These are phyloP conservation scores for Eutypella sp. DNA, from an alignment of 2,329 filamentous ascomycete species.

Conservation along the genomic window DNA sequence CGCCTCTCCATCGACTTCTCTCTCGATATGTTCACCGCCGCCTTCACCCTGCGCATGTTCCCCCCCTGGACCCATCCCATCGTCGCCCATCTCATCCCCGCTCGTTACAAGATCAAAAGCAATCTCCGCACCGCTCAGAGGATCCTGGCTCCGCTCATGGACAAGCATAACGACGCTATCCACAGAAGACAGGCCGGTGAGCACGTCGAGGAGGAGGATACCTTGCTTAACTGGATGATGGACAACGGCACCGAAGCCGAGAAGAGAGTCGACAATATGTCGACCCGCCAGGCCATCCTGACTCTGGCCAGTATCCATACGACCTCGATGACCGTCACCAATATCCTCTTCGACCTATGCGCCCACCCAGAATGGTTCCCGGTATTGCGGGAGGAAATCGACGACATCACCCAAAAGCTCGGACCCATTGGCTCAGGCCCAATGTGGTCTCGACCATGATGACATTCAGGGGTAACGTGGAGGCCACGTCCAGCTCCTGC, in stretches of 20 bases:
- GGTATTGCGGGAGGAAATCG: slow-evolving; percentile 2
- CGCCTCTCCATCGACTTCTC: background rate
- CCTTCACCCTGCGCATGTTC: background rate
- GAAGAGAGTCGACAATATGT: background rate
- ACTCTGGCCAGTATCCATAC: slow-evolving; percentile 3
- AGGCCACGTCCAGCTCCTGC: too few relatives aligned
- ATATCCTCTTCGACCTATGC: slow-evolving; percentile 2
- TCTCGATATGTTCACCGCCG: background rate
- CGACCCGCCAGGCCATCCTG: background rate
- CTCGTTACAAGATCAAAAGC: background rate
- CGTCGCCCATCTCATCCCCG: background rate
- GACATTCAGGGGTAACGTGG: too few relatives aligned
- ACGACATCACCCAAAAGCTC: too few relatives aligned
- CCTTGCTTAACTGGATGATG: slow-evolving; percentile 3
- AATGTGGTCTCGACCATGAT: too few relatives aligned
- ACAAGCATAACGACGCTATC: background rate
- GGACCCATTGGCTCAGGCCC: too few relatives aligned
- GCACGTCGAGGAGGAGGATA: background rate
- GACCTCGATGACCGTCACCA: background rate
- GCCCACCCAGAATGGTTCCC: slow-evolving; percentile 3
- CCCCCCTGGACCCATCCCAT: background rate
- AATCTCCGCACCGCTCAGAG: background rate
- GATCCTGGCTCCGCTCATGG: background rate
- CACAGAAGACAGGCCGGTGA: background rate
- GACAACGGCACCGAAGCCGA: background rate